phyloP scores from a whole-genome alignment of 176 grass and related monocot genomes.

The Lolium multiflorum region DNA sequence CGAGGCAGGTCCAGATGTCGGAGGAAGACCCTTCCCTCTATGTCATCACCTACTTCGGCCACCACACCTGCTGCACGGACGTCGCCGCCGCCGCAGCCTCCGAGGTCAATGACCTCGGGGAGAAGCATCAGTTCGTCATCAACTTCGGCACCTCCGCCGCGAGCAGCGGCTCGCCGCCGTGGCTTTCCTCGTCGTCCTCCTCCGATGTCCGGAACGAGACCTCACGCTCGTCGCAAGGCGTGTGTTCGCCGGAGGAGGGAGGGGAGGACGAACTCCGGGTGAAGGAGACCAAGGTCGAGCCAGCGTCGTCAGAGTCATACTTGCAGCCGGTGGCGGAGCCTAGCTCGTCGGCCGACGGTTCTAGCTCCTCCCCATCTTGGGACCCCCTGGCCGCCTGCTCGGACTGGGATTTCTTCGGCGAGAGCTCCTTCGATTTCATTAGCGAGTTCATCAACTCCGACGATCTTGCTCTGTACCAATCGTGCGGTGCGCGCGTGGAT shows the following conservation, averaged over 20 bases:
- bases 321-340: not conserved
- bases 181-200: not conserved
- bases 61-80: conserved; percentile 50
- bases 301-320: not conserved
- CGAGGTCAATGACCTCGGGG: not conserved
- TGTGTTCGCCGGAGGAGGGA: no score
- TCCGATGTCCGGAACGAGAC: not conserved
- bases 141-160: conserved; percentile 35
- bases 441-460: not conserved
- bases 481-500: no score
- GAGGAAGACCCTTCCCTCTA: conserved; percentile 49
- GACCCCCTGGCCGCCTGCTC: not conserved
- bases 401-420: conserved; percentile 21
- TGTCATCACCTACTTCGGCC: conserved; percentile 59
- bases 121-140: conserved; percentile 23
- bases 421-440: conserved; percentile 13
- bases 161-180: not conserved
- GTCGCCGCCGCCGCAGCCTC: not conserved
- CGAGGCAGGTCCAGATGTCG: conserved; percentile 60
- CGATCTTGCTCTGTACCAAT: no score
- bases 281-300: not conserved
- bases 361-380: not conserved
- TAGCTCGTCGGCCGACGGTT: not conserved
- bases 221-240: not conserved
- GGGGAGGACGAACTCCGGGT: no score